Percentiles rank a stretch among this genome's conserved stretches.
phyloP scores from a whole-genome alignment of 495 filamentous ascomycete species.

The Rhypophila decipiens region DNA sequence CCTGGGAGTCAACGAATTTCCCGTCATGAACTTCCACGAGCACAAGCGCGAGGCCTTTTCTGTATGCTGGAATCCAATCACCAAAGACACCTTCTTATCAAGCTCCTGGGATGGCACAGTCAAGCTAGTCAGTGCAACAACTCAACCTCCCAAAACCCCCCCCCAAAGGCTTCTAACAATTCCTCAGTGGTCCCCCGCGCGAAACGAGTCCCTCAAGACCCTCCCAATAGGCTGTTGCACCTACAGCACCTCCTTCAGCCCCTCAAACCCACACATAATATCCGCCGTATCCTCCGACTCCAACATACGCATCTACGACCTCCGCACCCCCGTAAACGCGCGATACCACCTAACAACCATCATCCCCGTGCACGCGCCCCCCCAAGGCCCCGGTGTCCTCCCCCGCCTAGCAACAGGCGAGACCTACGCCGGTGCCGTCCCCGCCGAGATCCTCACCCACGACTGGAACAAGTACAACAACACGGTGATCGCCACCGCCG shows the following conservation, averaged over 20 bases:
- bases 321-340: conserved; percentile 71
- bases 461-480: conserved; percentile 98
- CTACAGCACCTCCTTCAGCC: conserved; percentile 77
- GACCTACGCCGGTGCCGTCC: conserved; percentile 27
- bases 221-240: conserved; percentile 87
- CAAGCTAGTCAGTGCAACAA: conserved; percentile 71
- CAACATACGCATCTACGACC: conserved; percentile 81
- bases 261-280: conserved; percentile 70
- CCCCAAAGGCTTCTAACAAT: background rate
- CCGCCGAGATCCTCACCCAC: conserved; percentile 78
- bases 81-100: conserved; percentile 85
- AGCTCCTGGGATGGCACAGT: conserved; percentile 92
- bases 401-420: conserved; percentile 26
- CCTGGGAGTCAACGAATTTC: conserved; percentile 66
- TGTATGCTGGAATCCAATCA: conserved; percentile 82
- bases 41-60: conserved; percentile 89
- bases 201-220: conserved; percentile 65
- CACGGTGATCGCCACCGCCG: conserved; percentile 73
- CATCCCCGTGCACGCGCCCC: conserved; percentile 66
- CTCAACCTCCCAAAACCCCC: background rate
- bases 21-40: conserved; percentile 81
- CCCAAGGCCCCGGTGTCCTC: conserved; percentile 31
- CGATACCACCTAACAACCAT: conserved; percentile 73
- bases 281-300: conserved; percentile 80
- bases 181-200: conserved; percentile 65